Conservation (phyloP, 1,284 basidiomycete species). For the Somion occarium region DNA sequence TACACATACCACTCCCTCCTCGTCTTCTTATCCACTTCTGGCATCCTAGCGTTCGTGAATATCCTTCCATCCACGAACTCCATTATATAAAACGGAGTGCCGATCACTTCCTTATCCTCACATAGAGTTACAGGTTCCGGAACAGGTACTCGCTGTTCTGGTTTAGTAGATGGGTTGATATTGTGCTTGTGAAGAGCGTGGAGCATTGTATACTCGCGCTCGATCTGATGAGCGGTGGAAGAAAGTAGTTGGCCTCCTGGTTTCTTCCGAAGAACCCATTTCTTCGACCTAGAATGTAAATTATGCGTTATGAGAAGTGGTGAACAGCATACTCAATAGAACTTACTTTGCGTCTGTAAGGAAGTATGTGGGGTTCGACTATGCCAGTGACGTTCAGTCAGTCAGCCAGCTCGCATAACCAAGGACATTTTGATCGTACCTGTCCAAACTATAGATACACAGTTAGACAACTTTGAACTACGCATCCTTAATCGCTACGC, state of each 20-base stretch:
- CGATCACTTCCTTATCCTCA: slow-evolving; percentile 72
- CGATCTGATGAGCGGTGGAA: slow-evolving; percentile 89
- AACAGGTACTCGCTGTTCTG: slow-evolving; percentile 67
- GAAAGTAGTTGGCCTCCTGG: slow-evolving; percentile 86
- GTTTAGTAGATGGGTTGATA: slow-evolving; percentile 42
- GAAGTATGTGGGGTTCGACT: slow-evolving; percentile 97
- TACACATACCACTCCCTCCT: slow-evolving; percentile 65
- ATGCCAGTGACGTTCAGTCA: slow-evolving; percentile 5
- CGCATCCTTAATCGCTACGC: slow-evolving; percentile 24
- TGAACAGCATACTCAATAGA: too few species aligned
- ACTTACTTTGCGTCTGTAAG: slow-evolving; percentile 68
- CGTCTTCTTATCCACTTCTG: slow-evolving; percentile 57
- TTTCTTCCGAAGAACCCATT: slow-evolving; percentile 91
- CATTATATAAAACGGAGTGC: slow-evolving; percentile 95
- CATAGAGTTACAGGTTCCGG: slow-evolving; percentile 85
- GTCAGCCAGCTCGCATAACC: background rate
- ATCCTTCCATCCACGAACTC: slow-evolving; percentile 91
- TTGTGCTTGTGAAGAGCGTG: slow-evolving; percentile 75
- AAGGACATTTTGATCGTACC: slow-evolving; percentile 34
- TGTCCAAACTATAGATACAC: slow-evolving; percentile 63
- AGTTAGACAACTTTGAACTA: background rate
- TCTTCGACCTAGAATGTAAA: slow-evolving; percentile 39
- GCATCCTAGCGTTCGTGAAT: slow-evolving; percentile 83
- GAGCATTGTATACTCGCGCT: slow-evolving; percentile 86
- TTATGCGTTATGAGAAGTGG: background rate